Evolutionary conservation across 371 early-diverging fungal species (phyloP).

Genomic region (Choanephora cucurbitarum): DNA sequence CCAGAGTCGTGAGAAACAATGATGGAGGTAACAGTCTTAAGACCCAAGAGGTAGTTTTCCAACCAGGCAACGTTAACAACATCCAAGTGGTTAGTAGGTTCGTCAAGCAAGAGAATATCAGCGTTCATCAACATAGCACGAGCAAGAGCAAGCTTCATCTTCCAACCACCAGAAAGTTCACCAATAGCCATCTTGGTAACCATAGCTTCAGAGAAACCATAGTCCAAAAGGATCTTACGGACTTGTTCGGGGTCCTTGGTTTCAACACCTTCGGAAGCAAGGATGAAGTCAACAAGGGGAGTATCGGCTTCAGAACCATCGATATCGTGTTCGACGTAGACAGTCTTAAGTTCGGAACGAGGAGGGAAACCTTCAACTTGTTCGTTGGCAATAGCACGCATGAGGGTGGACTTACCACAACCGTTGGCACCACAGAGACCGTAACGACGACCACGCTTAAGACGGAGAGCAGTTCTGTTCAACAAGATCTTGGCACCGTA

Average conservation of each 20-base stretch:
- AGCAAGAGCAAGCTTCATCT: slow-evolving; percentile 87
- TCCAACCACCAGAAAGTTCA: slow-evolving; percentile 87
- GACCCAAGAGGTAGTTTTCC: slow-evolving; percentile 73
- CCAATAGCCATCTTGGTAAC: slow-evolving; percentile 64
- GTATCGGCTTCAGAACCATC: slow-evolving; percentile 74
- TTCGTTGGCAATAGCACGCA: slow-evolving; percentile 79
- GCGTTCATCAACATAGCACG: slow-evolving; percentile 83
- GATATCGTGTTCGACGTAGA: slow-evolving; percentile 77
- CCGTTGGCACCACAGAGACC: slow-evolving; percentile 88
- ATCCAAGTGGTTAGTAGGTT: slow-evolving; percentile 94
- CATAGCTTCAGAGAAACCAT: slow-evolving; percentile 74
- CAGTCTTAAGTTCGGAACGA: slow-evolving; percentile 66
- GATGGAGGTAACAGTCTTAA: slow-evolving; percentile 75
- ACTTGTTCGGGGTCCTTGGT: slow-evolving; percentile 54
- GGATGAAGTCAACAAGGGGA: slow-evolving; percentile 69
- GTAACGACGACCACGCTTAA: slow-evolving; percentile 80
- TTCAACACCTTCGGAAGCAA: slow-evolving; percentile 56
- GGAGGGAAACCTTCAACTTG: slow-evolving; percentile 82
- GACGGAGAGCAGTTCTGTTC: slow-evolving; percentile 72
- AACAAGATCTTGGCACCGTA: slow-evolving; percentile 85
- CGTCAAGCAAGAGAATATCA: slow-evolving; percentile 87
- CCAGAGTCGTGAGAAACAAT: slow-evolving; percentile 92
- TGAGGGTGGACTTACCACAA: slow-evolving; percentile 86
- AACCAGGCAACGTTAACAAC: slow-evolving; percentile 81
- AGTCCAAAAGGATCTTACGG: slow-evolving; percentile 58